These are phyloP conservation scores for Extremus antarcticus DNA, from an alignment of 495 filamentous ascomycete genomes.

Conservation along the genomic window DNA sequence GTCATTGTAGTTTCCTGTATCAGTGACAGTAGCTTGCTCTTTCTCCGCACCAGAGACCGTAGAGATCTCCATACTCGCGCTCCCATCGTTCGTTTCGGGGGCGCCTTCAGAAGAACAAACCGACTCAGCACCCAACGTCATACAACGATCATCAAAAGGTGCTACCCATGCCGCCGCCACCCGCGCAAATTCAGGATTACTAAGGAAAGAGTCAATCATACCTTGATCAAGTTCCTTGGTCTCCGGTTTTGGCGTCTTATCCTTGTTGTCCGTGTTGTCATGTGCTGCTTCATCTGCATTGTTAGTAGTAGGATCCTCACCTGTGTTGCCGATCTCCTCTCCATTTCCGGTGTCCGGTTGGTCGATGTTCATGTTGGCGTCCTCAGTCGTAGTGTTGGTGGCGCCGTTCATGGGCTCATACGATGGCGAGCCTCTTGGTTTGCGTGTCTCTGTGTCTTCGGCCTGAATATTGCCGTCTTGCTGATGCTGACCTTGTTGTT, in stretches of 20 bases:
- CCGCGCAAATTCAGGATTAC: neutral
- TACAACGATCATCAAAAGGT: too few relatives aligned
- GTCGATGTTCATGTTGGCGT: neutral
- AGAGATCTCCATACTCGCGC: neutral
- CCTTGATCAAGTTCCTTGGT: neutral
- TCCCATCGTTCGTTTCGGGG: conserved; percentile 45
- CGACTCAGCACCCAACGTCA: conserved; percentile 32
- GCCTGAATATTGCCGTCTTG: too few relatives aligned
- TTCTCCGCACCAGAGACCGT: neutral
- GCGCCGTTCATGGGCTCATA: neutral
- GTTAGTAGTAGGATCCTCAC: neutral
- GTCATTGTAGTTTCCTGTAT: too few relatives aligned
- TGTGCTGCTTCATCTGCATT: neutral
- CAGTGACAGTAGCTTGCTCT: too few relatives aligned
- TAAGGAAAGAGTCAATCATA: neutral
- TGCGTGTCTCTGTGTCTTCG: too few relatives aligned
- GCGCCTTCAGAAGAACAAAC: too few relatives aligned
- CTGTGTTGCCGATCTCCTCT: neutral
- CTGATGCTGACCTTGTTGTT: neutral
- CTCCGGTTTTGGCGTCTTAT: conserved; percentile 9
- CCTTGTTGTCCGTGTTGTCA: conserved; percentile 3
- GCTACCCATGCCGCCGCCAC: neutral
- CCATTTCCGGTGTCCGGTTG: neutral
- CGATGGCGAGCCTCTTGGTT: neutral
- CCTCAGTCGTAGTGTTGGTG: neutral